Conservation (phyloP, 345 rosid species). For the Sisymbrium irio region DNA sequence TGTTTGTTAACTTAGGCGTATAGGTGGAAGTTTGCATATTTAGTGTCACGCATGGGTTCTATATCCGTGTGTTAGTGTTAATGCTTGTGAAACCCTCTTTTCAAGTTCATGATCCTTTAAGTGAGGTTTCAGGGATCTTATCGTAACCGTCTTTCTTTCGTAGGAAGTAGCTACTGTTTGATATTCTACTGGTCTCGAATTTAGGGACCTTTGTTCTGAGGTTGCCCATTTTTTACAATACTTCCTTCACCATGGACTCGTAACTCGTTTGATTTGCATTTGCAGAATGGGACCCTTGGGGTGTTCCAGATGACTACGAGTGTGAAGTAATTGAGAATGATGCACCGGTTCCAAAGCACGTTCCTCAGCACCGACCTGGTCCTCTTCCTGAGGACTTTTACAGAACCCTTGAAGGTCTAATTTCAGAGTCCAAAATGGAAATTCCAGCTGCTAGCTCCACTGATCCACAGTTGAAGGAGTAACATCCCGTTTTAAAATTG, state of each 20-base stretch:
- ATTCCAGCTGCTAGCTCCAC: conserved; percentile 49
- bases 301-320: conserved; percentile 89
- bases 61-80: neutral
- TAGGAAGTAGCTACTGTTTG: neutral
- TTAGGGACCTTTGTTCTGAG: neutral
- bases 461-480: conserved; percentile 51
- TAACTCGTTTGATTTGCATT: neutral
- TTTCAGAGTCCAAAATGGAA: conserved; percentile 22
- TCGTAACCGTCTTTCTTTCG: neutral
- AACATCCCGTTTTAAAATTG: conserved; percentile 20
- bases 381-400: conserved; percentile 93
- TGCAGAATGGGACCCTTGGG: conserved; percentile 99
- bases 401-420: conserved; percentile 59
- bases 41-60: too few species aligned
- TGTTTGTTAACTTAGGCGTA: neutral
- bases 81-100: neutral
- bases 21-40: neutral
- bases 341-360: conserved; percentile 89
- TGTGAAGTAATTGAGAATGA: conserved; percentile 90
- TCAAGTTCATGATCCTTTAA: neutral
- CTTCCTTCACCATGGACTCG: neutral
- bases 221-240: neutral
- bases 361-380: conserved; percentile 91
- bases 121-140: neutral
- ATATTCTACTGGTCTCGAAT: neutral